A percentile compares a stretch with the other conserved stretches of the same genome.
Conservation (phyloP, 768 basidiomycete genomes). For the Boletus coccyginus region DNA sequence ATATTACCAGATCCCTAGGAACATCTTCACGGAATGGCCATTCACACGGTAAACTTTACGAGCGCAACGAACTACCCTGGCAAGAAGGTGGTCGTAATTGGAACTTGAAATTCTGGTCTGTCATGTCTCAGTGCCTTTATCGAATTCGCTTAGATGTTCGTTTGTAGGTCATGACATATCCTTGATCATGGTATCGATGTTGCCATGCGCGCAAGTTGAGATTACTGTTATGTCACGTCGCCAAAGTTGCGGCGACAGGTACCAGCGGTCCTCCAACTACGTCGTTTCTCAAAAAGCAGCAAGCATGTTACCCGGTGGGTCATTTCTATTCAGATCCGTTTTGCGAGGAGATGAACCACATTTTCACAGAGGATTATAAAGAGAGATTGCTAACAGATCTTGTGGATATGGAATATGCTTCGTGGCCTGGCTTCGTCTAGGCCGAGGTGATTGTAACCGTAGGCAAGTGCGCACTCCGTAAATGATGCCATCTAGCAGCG, state of each 20-base stretch:
- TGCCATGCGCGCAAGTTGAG: slow-evolving; percentile 6
- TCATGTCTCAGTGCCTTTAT: neutral
- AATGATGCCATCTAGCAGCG: neutral
- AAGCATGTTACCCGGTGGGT: slow-evolving; percentile 3
- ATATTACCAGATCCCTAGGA: neutral
- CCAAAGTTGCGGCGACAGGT: neutral
- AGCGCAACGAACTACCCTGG: slow-evolving; percentile 45
- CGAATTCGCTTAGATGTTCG: neutral
- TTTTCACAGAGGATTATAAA: neutral
- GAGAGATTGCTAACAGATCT: slow-evolving; percentile 6
- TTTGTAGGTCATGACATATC: too few species aligned
- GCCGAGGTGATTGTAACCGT: neutral
- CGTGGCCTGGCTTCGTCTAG: neutral
- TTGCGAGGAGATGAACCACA: too few species aligned
- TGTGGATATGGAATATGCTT: slow-evolving; percentile 1
- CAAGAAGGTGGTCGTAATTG: slow-evolving; percentile 62
- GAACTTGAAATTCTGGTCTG: slow-evolving; percentile 52
- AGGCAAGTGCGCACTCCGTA: neutral
- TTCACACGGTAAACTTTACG: slow-evolving; percentile 48
- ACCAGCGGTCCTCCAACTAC: slow-evolving; percentile 2
- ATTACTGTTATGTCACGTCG: neutral
- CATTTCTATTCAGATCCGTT: neutral
- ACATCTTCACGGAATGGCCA: slow-evolving; percentile 42
- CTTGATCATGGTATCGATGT: too few species aligned
- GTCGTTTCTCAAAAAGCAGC: slow-evolving; percentile 1